Base-by-base conservation (phyloP, 208 protist species). In the Leishmania guyanensis region DNA sequence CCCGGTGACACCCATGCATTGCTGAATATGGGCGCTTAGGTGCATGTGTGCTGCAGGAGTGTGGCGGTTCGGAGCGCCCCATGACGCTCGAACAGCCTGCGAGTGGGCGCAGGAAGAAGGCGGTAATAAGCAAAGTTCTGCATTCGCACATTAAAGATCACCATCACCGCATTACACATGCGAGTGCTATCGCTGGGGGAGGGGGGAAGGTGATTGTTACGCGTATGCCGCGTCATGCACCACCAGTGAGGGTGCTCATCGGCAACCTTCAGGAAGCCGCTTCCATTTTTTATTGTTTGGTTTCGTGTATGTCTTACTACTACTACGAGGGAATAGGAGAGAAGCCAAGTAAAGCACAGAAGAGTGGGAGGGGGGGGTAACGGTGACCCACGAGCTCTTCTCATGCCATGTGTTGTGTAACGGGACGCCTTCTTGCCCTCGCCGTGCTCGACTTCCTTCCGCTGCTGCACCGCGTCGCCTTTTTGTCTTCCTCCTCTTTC, bases 271-370 rank as follows among this genome's bases (percentile, higher is more conserved):
- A 22, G 58, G 58, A 22, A 64, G 20, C 22, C 26, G 5, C 48
- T 36, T 36, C 14, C 22, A 4, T 54, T 36, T 58, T 17, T 36
- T 33, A 10, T 53, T 5, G 48, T 50, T 10, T 71, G 66, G 17
- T 71, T 71, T 36, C 39, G 39, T 71, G 66, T 48, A 50, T 50
- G 66, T 71, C 66, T 39, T 71, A 71, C 66, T 71, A 71, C 66
- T 71, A 71, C 66, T 71, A 71, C 29, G 33, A 69, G 33, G n/a
- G 29, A 46, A 46, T 46, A 3, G 43, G 43, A 46, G 43, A 46
- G 43, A 46, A 46, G 43, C 43, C 43, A 46, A 46, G 43, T 46
- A 46, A 46, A 46, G 43, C 43, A 46, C 43, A 6, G 3, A 46
- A 46, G 43, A 46, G 43, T 58, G 20, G 8, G 20, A 5, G 58